A percentile compares a stretch with the other conserved stretches of the same genome.
phyloP scores from a whole-genome alignment of 2,329 filamentous ascomycete species.

The Microdochium paspali region DNA sequence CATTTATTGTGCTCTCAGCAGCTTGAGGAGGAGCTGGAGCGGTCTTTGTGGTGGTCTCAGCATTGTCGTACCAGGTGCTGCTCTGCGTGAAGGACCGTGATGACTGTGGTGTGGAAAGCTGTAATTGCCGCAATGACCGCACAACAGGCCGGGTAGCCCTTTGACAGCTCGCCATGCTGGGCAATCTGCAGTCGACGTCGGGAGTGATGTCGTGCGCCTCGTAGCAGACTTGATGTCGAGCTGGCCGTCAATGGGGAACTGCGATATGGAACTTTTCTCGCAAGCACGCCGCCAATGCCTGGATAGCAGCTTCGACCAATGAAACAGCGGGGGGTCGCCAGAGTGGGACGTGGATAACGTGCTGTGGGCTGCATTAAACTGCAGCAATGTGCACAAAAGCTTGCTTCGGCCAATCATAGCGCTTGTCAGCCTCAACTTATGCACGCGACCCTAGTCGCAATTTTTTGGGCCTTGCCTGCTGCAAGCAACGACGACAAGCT shows the following conservation, averaged over 20 bases:
- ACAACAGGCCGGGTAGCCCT: conserved; percentile 48
- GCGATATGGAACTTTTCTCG: not conserved
- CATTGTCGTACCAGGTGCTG: conserved; percentile 24
- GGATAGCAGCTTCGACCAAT: not conserved
- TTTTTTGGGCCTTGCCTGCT: not conserved
- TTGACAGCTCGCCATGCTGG: conserved; percentile 49
- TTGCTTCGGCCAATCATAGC: not conserved
- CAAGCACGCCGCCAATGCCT: not conserved
- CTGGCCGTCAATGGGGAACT: not conserved
- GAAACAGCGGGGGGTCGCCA: not conserved
- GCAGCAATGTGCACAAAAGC: not conserved
- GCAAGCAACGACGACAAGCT: not conserved
- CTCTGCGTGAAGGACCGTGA: conserved; percentile 24
- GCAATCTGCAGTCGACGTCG: conserved; percentile 1
- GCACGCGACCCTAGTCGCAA: not conserved
- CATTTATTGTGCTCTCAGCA: conserved; percentile 4
- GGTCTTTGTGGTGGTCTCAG: conserved; percentile 14
- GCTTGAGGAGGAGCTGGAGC: conserved; percentile 7
- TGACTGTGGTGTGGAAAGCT: conserved; percentile 20
- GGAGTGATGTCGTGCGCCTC: conserved; percentile 1
- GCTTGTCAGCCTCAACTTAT: not conserved
- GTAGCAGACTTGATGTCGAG: not conserved
- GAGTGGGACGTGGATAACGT: not conserved
- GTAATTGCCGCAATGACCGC: conserved; percentile 38
- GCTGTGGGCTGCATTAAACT: too few species aligned